phyloP scores from a whole-genome alignment of 306 rosid species.

The Pyrus betulifolia region DNA sequence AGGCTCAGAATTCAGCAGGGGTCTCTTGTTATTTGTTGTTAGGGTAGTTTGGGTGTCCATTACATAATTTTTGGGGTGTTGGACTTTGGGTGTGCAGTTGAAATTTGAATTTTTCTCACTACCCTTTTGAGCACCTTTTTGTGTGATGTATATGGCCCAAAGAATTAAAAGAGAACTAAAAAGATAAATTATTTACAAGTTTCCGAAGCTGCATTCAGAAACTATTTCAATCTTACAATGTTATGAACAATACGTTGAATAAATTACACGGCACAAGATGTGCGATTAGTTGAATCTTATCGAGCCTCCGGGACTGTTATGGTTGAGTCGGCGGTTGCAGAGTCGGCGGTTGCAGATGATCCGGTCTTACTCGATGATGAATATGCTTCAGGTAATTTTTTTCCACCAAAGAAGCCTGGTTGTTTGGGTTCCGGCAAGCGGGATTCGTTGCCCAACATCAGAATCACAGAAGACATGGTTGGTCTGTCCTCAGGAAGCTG shows the following conservation, averaged over 20 bases:
- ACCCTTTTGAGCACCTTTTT: background rate
- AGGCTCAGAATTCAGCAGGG: background rate
- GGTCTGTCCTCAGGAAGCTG: constrained; percentile 52
- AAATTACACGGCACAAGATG: background rate
- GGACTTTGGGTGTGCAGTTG: constrained; percentile 1
- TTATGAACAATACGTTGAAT: background rate
- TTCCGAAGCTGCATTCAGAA: background rate
- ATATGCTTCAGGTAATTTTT: background rate
- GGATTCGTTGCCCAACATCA: constrained; percentile 38
- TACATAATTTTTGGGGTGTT: background rate
- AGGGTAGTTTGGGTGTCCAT: background rate
- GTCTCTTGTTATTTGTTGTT: background rate
- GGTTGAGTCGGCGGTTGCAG: constrained; percentile 16
- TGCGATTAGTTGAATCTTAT: constrained; percentile 13
- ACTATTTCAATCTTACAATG: background rate
- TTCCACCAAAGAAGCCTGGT: constrained; percentile 34
- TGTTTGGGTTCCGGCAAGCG: constrained; percentile 35
- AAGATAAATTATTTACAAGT: too few relatives aligned
- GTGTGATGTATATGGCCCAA: background rate
- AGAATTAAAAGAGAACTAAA: background rate
- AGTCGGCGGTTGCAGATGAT: constrained; percentile 15
- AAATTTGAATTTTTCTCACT: background rate
- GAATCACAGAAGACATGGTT: constrained; percentile 40
- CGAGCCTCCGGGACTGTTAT: constrained; percentile 37
- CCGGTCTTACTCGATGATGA: constrained; percentile 3